Conservation (phyloP, 2,329 filamentous ascomycete species). For the Penicillium sp. region DNA sequence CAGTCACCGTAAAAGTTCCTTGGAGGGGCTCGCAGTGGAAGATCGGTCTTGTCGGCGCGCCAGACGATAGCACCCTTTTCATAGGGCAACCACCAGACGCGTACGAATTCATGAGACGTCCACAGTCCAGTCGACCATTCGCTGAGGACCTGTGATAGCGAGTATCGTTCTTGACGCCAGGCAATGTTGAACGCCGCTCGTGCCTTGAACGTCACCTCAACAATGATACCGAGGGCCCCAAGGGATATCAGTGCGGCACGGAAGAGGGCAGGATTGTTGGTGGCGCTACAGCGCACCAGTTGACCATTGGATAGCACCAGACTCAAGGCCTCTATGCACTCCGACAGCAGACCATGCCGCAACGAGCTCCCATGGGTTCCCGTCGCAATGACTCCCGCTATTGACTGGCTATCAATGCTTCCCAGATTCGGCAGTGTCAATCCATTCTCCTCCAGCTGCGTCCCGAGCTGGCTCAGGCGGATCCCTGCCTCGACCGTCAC, state of each 20-base stretch:
- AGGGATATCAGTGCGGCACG: conserved; percentile 82
- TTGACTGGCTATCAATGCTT: conserved; percentile 90
- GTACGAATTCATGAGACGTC: conserved; percentile 81
- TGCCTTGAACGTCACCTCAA: conserved; percentile 80
- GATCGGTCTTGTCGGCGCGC: conserved; percentile 75
- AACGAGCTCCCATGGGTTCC: conserved; percentile 90
- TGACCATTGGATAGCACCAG: conserved; percentile 80
- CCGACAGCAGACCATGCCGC: conserved; percentile 77
- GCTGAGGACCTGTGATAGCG: conserved; percentile 65
- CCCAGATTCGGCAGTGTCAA: conserved; percentile 88
- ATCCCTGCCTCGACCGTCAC: conserved; percentile 87
- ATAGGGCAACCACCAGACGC: conserved; percentile 98
- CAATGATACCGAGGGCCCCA: conserved; percentile 85
- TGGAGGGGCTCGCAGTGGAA: conserved; percentile 58
- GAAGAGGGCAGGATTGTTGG: conserved; percentile 74
- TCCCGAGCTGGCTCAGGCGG: conserved; percentile 69
- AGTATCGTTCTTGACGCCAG: conserved; percentile 78
- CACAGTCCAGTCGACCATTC: conserved; percentile 74
- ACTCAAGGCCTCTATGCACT: conserved; percentile 69
- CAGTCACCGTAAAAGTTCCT: conserved; percentile 75
- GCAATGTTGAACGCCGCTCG: conserved; percentile 77
- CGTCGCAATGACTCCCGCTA: conserved; percentile 88
- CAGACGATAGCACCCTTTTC: conserved; percentile 83
- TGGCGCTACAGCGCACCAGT: conserved; percentile 65
- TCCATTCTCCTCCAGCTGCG: conserved; percentile 68